Evolutionary conservation across 371 early-diverging fungal genomes (phyloP).

Genomic region (Dichotomocladium elegans): DNA sequence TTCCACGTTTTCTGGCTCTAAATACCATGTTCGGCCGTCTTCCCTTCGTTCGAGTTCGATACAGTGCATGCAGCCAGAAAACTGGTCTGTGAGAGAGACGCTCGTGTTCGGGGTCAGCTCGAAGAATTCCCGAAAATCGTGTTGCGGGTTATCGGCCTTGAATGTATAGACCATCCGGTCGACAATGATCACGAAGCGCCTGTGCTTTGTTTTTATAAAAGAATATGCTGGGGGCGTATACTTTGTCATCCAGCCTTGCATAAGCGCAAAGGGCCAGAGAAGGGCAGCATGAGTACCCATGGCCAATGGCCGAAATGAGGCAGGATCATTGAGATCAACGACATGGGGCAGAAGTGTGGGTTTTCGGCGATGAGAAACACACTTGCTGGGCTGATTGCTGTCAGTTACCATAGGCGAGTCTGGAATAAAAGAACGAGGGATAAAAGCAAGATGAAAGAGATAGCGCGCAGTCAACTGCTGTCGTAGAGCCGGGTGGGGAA

Average conservation of each 20-base stretch:
- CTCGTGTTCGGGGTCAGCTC: slow-evolving; percentile 25
- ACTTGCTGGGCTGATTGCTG: slow-evolving; percentile 3
- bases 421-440: too few relatives aligned
- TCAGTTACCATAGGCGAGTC: slow-evolving; percentile 1
- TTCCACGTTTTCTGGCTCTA: slow-evolving; percentile 29
- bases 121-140: slow-evolving; percentile 26
- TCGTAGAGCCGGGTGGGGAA: too few relatives aligned
- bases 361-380: background rate
- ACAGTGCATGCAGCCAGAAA: slow-evolving; percentile 21
- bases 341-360: background rate
- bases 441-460: too few relatives aligned
- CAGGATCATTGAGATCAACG: slow-evolving; percentile 4
- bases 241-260: slow-evolving; percentile 31
- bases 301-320: slow-evolving; percentile 1
- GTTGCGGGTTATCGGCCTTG: slow-evolving; percentile 24
- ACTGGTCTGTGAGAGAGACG: slow-evolving; percentile 34
- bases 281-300: slow-evolving; percentile 1
- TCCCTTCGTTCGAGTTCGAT: slow-evolving; percentile 28
- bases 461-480: too few relatives aligned
- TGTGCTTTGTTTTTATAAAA: slow-evolving; percentile 25
- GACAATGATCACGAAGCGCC: slow-evolving; percentile 25
- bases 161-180: slow-evolving; percentile 34
- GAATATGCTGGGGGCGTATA: slow-evolving; percentile 30
- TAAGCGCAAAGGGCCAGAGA: slow-evolving; percentile 21
- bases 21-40: slow-evolving; percentile 21